A percentile compares a stretch with the other conserved stretches of the same genome.
Evolutionary conservation across 805 yeast species (phyloP).

Genomic region (Wickerhamomyces tratensis): DNA sequence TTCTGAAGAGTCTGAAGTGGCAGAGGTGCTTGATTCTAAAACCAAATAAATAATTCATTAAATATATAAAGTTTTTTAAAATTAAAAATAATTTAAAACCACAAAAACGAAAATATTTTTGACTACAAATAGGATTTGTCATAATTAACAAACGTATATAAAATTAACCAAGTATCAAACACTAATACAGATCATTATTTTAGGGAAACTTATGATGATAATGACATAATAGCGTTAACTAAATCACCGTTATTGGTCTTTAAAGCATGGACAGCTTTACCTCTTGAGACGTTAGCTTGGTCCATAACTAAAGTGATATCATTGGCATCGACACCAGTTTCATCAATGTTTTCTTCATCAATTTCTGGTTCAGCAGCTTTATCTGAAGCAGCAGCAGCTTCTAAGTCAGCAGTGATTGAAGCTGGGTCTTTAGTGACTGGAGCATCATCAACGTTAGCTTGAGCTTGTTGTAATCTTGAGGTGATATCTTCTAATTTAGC

Average conservation of each 20-base stretch:
- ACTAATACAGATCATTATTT: too few species aligned
- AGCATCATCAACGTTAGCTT: constrained; percentile 47
- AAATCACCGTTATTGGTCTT: constrained; percentile 85
- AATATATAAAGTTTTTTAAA: too few species aligned
- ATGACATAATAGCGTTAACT: constrained; percentile 92
- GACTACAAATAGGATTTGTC: too few species aligned
- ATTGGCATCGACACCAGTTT: constrained; percentile 69
- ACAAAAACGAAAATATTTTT: too few species aligned
- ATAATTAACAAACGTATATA: too few species aligned
- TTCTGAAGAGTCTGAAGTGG: neutral
- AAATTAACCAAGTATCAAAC: too few species aligned
- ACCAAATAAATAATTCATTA: too few species aligned
- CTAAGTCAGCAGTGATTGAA: constrained; percentile 74
- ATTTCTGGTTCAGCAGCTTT: constrained; percentile 28
- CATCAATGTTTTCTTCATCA: constrained; percentile 63
- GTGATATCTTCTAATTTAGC: constrained; percentile 92
- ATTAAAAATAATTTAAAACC: too few species aligned
- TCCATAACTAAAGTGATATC: constrained; percentile 83
- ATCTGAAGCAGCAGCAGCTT: constrained; percentile 49
- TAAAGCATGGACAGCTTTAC: constrained; percentile 87
- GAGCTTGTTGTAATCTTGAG: constrained; percentile 79
- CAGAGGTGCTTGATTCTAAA: too few species aligned
- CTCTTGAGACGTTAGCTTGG: constrained; percentile 84
- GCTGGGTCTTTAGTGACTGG: constrained; percentile 56
- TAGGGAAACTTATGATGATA: constrained; percentile 23